Evolutionary conservation across 805 yeast genomes (phyloP), one percentile per base, ranked within the genome.

Genomic region (Kurtzmaniella fragi): DNA sequence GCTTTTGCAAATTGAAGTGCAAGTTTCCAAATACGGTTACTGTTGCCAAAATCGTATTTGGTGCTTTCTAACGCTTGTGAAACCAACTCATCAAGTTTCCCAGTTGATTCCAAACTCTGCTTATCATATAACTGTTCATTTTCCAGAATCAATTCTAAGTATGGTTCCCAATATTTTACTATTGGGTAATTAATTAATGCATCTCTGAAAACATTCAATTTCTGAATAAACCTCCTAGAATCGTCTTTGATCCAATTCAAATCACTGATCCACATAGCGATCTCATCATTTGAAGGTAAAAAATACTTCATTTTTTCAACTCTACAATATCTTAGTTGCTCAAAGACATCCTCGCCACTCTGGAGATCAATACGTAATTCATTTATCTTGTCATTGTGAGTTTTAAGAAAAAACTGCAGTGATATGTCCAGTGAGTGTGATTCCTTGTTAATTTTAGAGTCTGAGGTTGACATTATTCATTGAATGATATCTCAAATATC

Each of bases 31-130:
- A 64, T 35, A 5, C 17, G 26, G 20, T 47, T 36, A 29, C 59
- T 43, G 7, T 47, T 38, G 5, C 27, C 31, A 35, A 48, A 64
- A 39, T 66, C 71, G 34, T 51, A 37, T 5, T 46, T 52, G 2
- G 54, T 50, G 14, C 50, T 52, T 2, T 45, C 32, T 34, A 61
- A 44, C 9, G 64, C 60, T 7, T 37, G 27, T 9, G 47, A 34
- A 13, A 56, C 46, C 4, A 52, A 32, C 2, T 17, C 26, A 8
- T n/a, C 32, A 28, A 16, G 23, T 13, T 5, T 38, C 14, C 13
- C 27, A 3, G 20, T 20, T n/a, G 32, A 17, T 15, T 14, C 28
- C 5, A 49, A 32, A 12, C 39, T 34, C 2, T 25, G 17, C 15
- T 42, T 40, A 13, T 31, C 36, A 20, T 20, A 20, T 5, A 20